phyloP scores from a whole-genome alignment of 345 rosid genomes.

The Ailanthus altissimus region DNA sequence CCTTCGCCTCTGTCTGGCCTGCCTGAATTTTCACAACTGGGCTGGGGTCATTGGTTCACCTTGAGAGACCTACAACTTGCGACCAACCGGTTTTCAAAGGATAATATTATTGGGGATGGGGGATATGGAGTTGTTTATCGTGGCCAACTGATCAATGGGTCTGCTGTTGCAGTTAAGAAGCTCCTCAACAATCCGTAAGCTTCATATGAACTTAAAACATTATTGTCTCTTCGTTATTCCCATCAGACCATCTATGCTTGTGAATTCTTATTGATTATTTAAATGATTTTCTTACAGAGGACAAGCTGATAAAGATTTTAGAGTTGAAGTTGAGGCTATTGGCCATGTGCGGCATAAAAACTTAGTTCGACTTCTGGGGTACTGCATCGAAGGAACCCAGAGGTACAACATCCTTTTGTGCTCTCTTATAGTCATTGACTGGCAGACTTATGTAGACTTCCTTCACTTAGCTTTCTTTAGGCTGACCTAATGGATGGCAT shows the following conservation, averaged over 20 bases:
- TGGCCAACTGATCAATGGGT: constrained; percentile 70
- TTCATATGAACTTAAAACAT: constrained; percentile 4
- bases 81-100: constrained; percentile 76
- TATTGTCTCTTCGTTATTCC: background rate
- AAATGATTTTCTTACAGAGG: constrained; percentile 50
- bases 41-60: constrained; percentile 99
- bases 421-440: constrained; percentile 1
- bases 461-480: background rate
- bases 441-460: background rate
- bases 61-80: constrained; percentile 84
- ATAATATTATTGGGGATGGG: constrained; percentile 91
- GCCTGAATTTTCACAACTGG: constrained; percentile 84
- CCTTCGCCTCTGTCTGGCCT: constrained; percentile 81
- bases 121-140: constrained; percentile 94
- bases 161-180: constrained; percentile 91
- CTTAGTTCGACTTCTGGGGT: constrained; percentile 92
- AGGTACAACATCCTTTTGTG: constrained; percentile 45
- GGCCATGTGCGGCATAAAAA: constrained; percentile 96
- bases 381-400: constrained; percentile 96
- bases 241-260: background rate
- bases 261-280: constrained; percentile 4
- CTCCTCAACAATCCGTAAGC: constrained; percentile 91
- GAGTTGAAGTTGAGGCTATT: constrained; percentile 97
- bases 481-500: constrained; percentile 11
- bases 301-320: constrained; percentile 95